These are phyloP conservation scores for Barnettozyma wickerhamii DNA, from an alignment of 805 yeast genomes.

Conservation along the genomic window DNA sequence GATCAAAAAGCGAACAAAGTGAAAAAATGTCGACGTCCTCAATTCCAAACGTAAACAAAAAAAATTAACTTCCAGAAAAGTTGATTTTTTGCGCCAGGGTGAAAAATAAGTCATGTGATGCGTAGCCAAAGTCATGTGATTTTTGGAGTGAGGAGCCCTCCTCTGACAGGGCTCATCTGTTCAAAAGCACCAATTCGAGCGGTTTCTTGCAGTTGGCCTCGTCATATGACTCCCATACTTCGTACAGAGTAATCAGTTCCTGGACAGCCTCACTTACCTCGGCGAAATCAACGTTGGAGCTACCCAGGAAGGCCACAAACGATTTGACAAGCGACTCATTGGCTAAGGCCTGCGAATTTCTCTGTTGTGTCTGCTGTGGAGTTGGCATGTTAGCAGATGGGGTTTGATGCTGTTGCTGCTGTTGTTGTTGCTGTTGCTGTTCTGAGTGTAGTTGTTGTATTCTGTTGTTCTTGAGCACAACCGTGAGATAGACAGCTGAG, in stretches of 20 bases:
- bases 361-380: conserved; percentile 8
- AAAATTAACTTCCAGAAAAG: too few relatives aligned
- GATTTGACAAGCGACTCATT: conserved; percentile 42
- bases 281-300: conserved; percentile 70
- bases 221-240: conserved; percentile 82
- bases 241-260: conserved; percentile 76
- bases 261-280: conserved; percentile 81
- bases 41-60: too few relatives aligned
- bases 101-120: background rate
- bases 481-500: conserved; percentile 74
- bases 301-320: conserved; percentile 64
- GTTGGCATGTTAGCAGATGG: background rate
- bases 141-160: background rate
- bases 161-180: conserved; percentile 7
- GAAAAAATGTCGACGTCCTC: too few relatives aligned
- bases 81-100: too few relatives aligned
- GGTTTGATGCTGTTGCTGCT: conserved; percentile 33
- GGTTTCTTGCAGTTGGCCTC: conserved; percentile 37
- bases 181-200: conserved; percentile 19
- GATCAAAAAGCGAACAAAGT: too few relatives aligned
- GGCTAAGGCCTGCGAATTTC: conserved; percentile 4
- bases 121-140: background rate
- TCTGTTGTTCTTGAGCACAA: conserved; percentile 45
- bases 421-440: conserved; percentile 22
- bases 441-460: conserved; percentile 18